Base-by-base conservation (phyloP, 306 rosid species). In the Nissolia schottii region DNA sequence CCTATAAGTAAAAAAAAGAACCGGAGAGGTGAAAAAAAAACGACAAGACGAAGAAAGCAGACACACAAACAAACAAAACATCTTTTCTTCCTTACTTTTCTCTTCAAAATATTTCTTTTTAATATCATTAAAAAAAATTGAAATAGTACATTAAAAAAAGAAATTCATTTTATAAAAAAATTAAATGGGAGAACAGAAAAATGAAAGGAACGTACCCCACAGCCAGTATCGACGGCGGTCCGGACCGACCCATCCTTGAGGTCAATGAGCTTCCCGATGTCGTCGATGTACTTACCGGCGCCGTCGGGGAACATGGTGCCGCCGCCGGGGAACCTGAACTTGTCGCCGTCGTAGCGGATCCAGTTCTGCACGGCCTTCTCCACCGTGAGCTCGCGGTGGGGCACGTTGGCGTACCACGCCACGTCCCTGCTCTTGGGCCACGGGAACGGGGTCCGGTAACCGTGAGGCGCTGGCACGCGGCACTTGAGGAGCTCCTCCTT, bases 351-450 rank as follows among this genome's bases (percentile, higher is more conserved):
- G 50, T 74, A 86, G 3, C 85, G 79, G 9, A 92, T 87, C 98
- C 98, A 90, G 76, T 92, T 92, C 88, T 92, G 98, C 6, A 82
- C 95, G 0, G 98, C 98, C 77, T 92, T 92, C 84, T 90, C 98
- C 35, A 92, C 90, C 37, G 96, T 92, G 78, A 92, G 74, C 31
- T 90, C 87, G 48, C 91, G 86, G 83, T 90, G 92, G 0, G 96
- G 96, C n/a, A 88, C 95, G 43, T 92, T 92, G 0, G 88, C 90
- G 38, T 80, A 90, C 98, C 98, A 90, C 0, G 80, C 96, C 63
- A 83, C 57, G 73, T 90, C 98, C 22, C 96, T 75, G 6, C 98
- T 90, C 29, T 15, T 43, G 20, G 98, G 98, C 96, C 98, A 92
- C 0, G 71, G 18, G 16, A 92, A 86, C 6, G 92, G 92, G 32